A percentile compares a stretch with the other conserved stretches of the same genome.
Conservation (phyloP, 2,329 filamentous ascomycete species). For the Tolypocladium ophioglossoides region DNA sequence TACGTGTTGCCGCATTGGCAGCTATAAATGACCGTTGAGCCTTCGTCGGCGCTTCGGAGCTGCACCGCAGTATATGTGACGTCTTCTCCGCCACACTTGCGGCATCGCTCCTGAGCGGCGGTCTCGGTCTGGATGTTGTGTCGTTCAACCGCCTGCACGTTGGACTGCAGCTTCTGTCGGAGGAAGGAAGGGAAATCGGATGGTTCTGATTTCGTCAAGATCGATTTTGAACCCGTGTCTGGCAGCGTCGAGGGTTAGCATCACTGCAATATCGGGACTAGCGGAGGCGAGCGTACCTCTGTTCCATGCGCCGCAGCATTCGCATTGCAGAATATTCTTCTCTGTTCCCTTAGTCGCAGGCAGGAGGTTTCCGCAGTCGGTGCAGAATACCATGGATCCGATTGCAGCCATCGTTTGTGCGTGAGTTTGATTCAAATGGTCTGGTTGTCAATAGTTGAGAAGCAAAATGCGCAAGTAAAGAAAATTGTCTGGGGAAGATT, state of each 20-base stretch:
- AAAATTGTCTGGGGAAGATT: background rate
- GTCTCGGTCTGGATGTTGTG: conserved; percentile 69
- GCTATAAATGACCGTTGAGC: conserved; percentile 81
- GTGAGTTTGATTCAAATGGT: background rate
- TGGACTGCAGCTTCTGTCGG: conserved; percentile 72
- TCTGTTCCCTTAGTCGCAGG: conserved; percentile 68
- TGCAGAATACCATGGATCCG: conserved; percentile 87
- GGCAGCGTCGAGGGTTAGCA: conserved; percentile 5
- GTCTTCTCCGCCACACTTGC: conserved; percentile 69
- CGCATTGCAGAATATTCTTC: conserved; percentile 69
- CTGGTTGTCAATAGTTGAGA: background rate
- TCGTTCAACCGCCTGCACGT: conserved; percentile 68
- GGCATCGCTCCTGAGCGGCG: conserved; percentile 57
- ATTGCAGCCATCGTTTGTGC: conserved; percentile 64
- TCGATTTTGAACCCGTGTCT: conserved; percentile 68
- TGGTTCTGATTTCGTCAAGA: conserved; percentile 75
- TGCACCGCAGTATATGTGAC: conserved; percentile 82
- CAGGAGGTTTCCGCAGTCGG: conserved; percentile 81
- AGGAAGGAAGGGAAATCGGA: conserved; percentile 86
- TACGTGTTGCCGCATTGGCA: conserved; percentile 84
- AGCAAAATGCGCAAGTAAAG: background rate
- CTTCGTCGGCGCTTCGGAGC: conserved; percentile 87
- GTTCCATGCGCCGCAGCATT: conserved; percentile 77
- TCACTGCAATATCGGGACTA: background rate
- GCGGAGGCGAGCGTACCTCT: conserved; percentile 46